These are phyloP conservation scores for Eimeria tenella DNA, from an alignment of 169 alveolate genomes.

Conservation along the genomic window DNA sequence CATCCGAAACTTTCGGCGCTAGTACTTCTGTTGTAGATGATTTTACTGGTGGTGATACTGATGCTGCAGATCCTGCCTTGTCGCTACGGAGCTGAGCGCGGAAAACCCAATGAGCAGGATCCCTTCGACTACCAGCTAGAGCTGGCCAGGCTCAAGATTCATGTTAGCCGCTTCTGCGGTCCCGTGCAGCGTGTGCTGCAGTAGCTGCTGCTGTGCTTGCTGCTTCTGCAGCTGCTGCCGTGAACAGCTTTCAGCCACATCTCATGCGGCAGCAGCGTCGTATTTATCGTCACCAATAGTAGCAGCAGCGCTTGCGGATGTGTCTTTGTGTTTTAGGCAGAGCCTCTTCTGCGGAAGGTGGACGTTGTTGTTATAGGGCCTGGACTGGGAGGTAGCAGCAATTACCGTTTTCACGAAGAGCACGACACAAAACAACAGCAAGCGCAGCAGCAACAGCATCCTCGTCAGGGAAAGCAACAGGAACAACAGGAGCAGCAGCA, in stretches of 20 bases:
- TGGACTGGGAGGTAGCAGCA: slow-evolving; percentile 91
- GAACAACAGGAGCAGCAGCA: slow-evolving; percentile 14
- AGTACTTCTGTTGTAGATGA: neutral
- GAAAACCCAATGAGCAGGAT: neutral
- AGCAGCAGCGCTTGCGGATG: neutral
- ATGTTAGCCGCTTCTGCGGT: neutral
- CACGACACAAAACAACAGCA: slow-evolving; percentile 1
- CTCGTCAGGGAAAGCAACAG: slow-evolving; percentile 10
- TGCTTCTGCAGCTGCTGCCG: slow-evolving; percentile 24
- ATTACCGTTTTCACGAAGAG: slow-evolving; percentile 53
- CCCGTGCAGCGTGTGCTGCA: neutral
- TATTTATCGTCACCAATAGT: neutral
- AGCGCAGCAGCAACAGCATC: neutral
- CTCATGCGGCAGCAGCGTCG: neutral
- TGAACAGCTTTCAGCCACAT: neutral
- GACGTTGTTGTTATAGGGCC: slow-evolving; percentile 91
- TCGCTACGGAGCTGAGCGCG: slow-evolving; percentile 8
- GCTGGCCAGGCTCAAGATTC: slow-evolving; percentile 17
- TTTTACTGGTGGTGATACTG: neutral
- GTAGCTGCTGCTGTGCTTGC: slow-evolving; percentile 5
- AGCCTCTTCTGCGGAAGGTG: slow-evolving; percentile 44
- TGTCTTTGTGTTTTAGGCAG: slow-evolving; percentile 5
- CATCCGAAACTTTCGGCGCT: neutral
- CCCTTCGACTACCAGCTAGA: slow-evolving; percentile 22
- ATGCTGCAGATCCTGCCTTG: slow-evolving; percentile 5